Percentiles rank a stretch among this genome's conserved stretches.
Evolutionary conservation across 2,329 filamentous ascomycete genomes (phyloP).

Genomic region (Monosporascus sp.): DNA sequence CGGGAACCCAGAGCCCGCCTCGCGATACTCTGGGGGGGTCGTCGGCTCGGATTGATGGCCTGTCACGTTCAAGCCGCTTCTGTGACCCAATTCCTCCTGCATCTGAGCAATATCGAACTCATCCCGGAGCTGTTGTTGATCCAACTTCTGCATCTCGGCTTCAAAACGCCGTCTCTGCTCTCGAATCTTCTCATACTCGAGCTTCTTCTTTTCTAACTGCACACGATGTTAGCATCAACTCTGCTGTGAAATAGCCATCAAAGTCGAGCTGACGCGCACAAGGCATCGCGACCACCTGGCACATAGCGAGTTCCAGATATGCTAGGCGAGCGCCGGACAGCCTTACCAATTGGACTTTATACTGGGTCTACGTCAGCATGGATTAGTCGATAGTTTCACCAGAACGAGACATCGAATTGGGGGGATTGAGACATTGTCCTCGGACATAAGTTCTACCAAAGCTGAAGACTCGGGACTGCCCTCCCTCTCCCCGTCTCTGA

Average conservation of each 20-base stretch:
- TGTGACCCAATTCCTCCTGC: conserved; percentile 67
- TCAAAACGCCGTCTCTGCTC: conserved; percentile 88
- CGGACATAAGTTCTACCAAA: conserved; percentile 11
- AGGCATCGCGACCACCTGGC: conserved; percentile 3
- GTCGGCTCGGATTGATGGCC: conserved; percentile 91
- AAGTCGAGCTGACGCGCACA: conserved; percentile 1
- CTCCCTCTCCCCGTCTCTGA: conserved; percentile 1
- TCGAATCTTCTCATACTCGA: conserved; percentile 85
- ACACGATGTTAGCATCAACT: conserved; percentile 29
- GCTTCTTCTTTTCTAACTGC: conserved; percentile 88
- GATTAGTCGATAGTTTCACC: conserved; percentile 24
- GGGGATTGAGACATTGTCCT: conserved; percentile 22
- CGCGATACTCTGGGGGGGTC: conserved; percentile 88
- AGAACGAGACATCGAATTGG: conserved; percentile 21
- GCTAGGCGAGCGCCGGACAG: conserved; percentile 4
- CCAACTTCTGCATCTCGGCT: conserved; percentile 84
- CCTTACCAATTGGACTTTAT: conserved; percentile 67
- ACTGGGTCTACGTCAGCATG: conserved; percentile 20
- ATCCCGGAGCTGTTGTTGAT: conserved; percentile 76
- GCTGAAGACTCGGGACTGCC: conserved; percentile 9
- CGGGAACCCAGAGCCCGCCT: conserved; percentile 64
- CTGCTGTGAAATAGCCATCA: conserved; percentile 2
- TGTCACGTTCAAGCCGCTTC: conserved; percentile 43
- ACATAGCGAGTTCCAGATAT: conserved; percentile 3
- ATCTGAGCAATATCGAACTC: conserved; percentile 81